Base-by-base conservation (phyloP, 192 early-diverging fungal species). In the Chytriomyces sp. region DNA sequence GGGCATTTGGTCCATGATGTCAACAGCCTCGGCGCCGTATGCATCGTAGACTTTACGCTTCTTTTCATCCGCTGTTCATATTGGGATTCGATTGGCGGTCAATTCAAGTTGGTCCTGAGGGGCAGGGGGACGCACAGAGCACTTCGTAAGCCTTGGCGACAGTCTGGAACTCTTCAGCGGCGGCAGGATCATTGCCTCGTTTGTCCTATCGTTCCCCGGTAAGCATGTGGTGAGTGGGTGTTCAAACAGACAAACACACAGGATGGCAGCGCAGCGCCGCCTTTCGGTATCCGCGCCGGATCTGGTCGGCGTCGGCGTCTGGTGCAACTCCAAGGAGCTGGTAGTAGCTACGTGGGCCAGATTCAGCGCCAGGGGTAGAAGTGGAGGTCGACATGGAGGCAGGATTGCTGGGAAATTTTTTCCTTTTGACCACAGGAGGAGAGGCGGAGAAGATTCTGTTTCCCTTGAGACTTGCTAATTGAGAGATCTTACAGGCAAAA, bases 21-120 rank as follows among this genome's bases (percentile, higher is more conserved):
- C 19, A 5, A 84, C 57, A 34, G 80, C 80, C 39, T 67, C 67
- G 75, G 84, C 82, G 39, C 79, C 81, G 65, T 95, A 94, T 70
- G 88, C 86, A 81, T 96, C 93, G 77, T 94, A 98, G n/a, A 98
- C 88, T 28, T 88, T 73, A 19, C 94, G 87, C 72, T 91, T 93
- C 67, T 95, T 89, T 33, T 56, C 61, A 65, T 81, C 81, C 32
- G 61, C 70, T 78, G 36, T 28, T 77, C 49, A 62, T 5, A 19
- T 8, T 49, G n/a, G n/a, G n/a, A n/a, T n/a, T n/a, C n/a, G 44
- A n/a, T 49, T 10, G n/a, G 44, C 10, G 10, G 10, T 14, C 10
- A 49, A n/a, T n/a, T n/a, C n/a, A n/a, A n/a, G n/a, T n/a, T n/a
- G n/a, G n/a, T n/a, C n/a, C n/a, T n/a, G n/a, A n/a, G n/a, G n/a